phyloP scores from a whole-genome alignment of 345 rosid species.

The Anacardium occidentale region DNA sequence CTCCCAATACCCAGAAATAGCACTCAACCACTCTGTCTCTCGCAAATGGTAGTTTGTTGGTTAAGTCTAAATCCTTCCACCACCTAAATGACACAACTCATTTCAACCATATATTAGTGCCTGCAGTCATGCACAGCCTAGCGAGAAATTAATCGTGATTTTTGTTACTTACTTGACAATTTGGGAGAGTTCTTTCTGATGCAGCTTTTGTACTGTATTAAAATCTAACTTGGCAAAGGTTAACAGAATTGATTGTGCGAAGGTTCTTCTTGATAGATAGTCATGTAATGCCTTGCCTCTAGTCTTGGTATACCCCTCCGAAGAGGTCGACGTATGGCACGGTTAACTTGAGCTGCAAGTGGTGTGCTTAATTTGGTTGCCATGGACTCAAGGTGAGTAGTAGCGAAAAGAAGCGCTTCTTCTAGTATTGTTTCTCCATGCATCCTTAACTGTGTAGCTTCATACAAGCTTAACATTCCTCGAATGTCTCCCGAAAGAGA shows the following conservation, averaged over 20 bases:
- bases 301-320: constrained; percentile 21
- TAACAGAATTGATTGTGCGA: constrained; percentile 8
- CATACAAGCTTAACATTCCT: constrained; percentile 42
- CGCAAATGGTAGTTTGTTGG: constrained; percentile 25
- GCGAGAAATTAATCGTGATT: too few relatives aligned
- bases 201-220: not conserved
- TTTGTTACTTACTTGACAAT: too few relatives aligned
- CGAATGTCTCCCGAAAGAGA: not conserved
- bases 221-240: not conserved
- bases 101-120: too few relatives aligned
- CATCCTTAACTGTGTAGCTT: constrained; percentile 33
- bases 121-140: too few relatives aligned
- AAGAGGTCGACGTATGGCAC: constrained; percentile 1
- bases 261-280: constrained; percentile 18
- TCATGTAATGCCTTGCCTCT: constrained; percentile 12
- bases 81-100: too few relatives aligned
- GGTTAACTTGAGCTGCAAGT: constrained; percentile 15
- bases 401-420: constrained; percentile 34
- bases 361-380: not conserved
- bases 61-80: too few relatives aligned
- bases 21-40: constrained; percentile 38
- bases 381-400: constrained; percentile 13
- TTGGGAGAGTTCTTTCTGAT: not conserved
- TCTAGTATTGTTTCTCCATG: constrained; percentile 36
- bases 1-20: constrained; percentile 29